These are phyloP conservation scores for Coniella lustricola DNA, from an alignment of 2,329 filamentous ascomycete genomes.

Conservation along the genomic window DNA sequence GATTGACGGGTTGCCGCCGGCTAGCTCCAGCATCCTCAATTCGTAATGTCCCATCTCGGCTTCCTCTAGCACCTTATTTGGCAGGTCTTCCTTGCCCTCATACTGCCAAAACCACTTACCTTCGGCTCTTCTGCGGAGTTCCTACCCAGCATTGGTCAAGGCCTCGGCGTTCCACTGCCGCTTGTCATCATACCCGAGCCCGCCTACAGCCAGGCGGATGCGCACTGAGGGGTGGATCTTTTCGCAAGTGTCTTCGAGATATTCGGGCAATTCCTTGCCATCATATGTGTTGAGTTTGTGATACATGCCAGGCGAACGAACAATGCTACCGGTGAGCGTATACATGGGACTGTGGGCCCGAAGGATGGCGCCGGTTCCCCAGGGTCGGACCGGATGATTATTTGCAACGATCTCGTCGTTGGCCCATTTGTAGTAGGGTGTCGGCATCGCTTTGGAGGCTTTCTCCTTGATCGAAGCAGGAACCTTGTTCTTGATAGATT, in stretches of 20 bases:
- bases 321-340: constrained; percentile 34
- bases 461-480: constrained; percentile 8
- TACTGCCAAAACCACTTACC: constrained; percentile 50
- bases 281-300: constrained; percentile 35
- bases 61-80: constrained; percentile 41
- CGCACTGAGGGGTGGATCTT: constrained; percentile 48
- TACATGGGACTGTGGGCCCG: constrained; percentile 35
- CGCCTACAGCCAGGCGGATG: constrained; percentile 43
- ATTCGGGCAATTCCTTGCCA: constrained; percentile 28
- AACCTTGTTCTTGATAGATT: constrained; percentile 3
- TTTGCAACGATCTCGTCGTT: constrained; percentile 38
- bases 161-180: constrained; percentile 40
- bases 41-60: constrained; percentile 49
- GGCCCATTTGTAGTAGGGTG: constrained; percentile 32
- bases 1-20: constrained; percentile 37
- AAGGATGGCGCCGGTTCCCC: constrained; percentile 39
- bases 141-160: constrained; percentile 34
- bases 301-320: constrained; percentile 42
- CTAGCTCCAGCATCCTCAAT: constrained; percentile 37
- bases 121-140: constrained; percentile 28
- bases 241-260: constrained; percentile 47
- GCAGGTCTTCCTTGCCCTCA: constrained; percentile 33
- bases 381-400: constrained; percentile 41
- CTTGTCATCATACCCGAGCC: constrained; percentile 42
- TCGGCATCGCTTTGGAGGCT: constrained; percentile 1